phyloP scores from a whole-genome alignment of 2,329 filamentous ascomycete species.

The Claviceps sp. region DNA sequence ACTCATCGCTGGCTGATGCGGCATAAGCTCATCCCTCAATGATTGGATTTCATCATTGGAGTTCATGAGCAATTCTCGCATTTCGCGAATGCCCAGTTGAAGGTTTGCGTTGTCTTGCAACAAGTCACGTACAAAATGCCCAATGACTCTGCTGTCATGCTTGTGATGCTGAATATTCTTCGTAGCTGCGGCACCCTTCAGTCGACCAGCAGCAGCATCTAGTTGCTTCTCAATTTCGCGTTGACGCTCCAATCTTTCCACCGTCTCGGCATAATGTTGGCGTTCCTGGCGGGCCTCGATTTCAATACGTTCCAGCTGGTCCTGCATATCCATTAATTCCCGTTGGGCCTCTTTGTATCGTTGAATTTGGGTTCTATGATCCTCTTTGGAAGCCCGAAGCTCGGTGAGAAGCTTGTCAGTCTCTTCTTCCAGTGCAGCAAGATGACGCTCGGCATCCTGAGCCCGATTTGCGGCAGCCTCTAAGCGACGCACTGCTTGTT shows the following conservation, averaged over 20 bases:
- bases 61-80: conserved; percentile 77
- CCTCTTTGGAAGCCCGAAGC: conserved; percentile 53
- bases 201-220: conserved; percentile 61
- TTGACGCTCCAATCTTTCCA: conserved; percentile 72
- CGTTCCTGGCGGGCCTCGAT: conserved; percentile 67
- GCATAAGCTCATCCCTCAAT: conserved; percentile 66
- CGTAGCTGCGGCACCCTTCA: conserved; percentile 68
- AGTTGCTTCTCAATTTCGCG: conserved; percentile 73
- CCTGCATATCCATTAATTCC: conserved; percentile 64
- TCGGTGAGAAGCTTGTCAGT: conserved; percentile 59
- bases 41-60: conserved; percentile 91
- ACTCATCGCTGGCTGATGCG: conserved; percentile 54
- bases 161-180: conserved; percentile 49
- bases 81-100: conserved; percentile 80
- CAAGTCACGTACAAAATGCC: conserved; percentile 90
- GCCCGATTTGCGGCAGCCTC: conserved; percentile 63
- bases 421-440: conserved; percentile 68
- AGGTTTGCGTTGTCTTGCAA: conserved; percentile 90
- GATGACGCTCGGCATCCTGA: conserved; percentile 65
- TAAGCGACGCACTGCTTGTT: conserved; percentile 62
- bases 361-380: conserved; percentile 65
- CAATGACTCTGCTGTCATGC: conserved; percentile 60
- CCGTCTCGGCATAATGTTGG: conserved; percentile 66
- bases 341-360: conserved; percentile 79
- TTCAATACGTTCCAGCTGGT: conserved; percentile 82